Evolutionary conservation across 306 rosid species (phyloP), one percentile per base, ranked within the genome.

Genomic region (Medicago arabica): DNA sequence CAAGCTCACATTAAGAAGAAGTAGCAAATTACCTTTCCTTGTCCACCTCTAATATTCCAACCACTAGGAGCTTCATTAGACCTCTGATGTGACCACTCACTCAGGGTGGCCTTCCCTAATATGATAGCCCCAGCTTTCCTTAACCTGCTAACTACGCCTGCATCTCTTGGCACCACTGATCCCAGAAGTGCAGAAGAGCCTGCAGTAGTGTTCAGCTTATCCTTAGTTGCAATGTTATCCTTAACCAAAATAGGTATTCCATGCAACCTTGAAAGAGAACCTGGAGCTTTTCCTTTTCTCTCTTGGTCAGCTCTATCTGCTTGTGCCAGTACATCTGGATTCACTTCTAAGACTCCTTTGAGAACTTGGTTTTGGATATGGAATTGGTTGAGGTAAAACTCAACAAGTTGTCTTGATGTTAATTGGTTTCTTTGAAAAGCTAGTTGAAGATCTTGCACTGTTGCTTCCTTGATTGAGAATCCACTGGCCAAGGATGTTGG

Each of bases 71-170:
- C 74, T 0, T 0, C 4, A 25, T 0, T 2, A 0, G 87, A 67
- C 64, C 91, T 80, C 6, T 4, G 9, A 58, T 79, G 0, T 18
- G 88, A 62, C 97, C 97, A 89, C 80, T 91, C 90, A 11, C 84
- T 81, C 43, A 91, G 39, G n/a, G 65, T 89, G 11, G 92, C 89
- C 80, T 86, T 91, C 17, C 97, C 97, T 25, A 91, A 58, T 3
- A 91, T 86, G 70, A 91, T 63, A 8, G 97, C 97, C 9, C 97
- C 97, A 38, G 88, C 86, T 72, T 75, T 69, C 74, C 93, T 91
- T 68, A 91, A 60, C 87, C 43, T 87, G 1, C 65, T 6, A 58
- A 86, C 90, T 0, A 89, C 93, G 4, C 88, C 90, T 3, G 93
- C 90, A 62, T 91, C 97, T 41, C 86, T 83, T 13, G 89, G 86